A percentile compares a stretch with the other conserved stretches of the same genome.
Evolutionary conservation across 2,329 filamentous ascomycete genomes (phyloP).

Genomic region (Sporothrix dimorphospora): DNA sequence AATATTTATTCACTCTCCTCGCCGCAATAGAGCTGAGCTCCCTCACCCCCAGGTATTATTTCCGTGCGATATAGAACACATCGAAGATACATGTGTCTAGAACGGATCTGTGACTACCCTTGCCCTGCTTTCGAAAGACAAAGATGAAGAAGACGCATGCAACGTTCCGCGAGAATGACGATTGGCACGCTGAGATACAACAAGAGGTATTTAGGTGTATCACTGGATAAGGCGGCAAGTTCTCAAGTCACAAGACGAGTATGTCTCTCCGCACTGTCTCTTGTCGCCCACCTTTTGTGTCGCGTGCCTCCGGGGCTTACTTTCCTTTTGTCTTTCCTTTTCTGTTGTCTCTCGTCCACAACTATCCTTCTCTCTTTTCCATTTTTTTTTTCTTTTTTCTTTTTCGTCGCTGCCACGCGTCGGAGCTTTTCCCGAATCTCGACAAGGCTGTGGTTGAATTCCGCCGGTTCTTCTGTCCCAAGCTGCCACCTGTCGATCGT

Average conservation of each 20-base stretch:
- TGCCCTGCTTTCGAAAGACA: background rate
- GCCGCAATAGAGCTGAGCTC: background rate
- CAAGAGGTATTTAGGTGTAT: background rate
- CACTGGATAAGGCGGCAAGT: background rate
- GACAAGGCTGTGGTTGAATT: background rate
- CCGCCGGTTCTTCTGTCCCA: constrained; percentile 6
- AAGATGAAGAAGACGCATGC: constrained; percentile 6
- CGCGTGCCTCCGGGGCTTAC: background rate
- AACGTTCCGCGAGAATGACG: constrained; percentile 21
- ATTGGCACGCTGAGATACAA: constrained; percentile 5
- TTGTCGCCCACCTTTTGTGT: background rate
- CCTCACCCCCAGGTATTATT: background rate
- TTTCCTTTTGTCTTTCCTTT: background rate
- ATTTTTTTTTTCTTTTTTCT: background rate
- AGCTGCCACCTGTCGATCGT: background rate
- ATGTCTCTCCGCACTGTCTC: background rate
- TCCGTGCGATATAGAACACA: background rate
- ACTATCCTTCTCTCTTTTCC: background rate
- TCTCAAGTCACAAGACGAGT: background rate
- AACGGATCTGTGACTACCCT: background rate
- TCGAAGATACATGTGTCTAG: background rate
- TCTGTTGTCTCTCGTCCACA: background rate
- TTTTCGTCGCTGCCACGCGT: background rate
- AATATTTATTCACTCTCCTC: background rate
- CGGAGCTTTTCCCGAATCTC: constrained; percentile 8